Base-by-base conservation (phyloP, 2,329 filamentous ascomycete genomes). In the Microascus cirrosus region DNA sequence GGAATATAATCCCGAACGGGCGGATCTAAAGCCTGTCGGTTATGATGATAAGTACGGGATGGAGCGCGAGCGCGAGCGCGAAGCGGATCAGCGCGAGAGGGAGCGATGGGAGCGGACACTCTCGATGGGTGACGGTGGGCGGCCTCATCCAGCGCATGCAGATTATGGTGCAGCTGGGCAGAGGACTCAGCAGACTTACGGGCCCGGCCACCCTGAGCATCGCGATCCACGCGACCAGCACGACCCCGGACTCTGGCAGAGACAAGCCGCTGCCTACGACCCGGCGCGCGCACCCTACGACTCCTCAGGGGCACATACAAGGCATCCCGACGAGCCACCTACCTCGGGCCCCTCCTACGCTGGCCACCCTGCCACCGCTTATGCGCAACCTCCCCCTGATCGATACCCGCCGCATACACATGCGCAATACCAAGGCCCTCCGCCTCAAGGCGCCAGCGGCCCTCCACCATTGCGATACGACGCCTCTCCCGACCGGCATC, bases 1-100 rank as follows among this genome's bases (percentile, higher is more conserved):
- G 54, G 80, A 83, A 57, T 83, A 82, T 64, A 79, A 80, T 60
- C 73, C 74, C 0, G 81, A 84, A 53, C 73, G 77, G 56, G 70
- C 73, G 13, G 70, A 73, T 2, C 63, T 75, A 15, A 75, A 79
- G 54, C 66, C 70, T 3, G 69, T 69, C 56, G 66, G 68, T 2
- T 82, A 78, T 62, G 81, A 85, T 59, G 80, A 83, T 22, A 76
- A 79, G 51, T 82, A 75, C 58, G 72, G 77, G 58, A 68, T 72
- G 15, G 78, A 80, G 54, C 71, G 75, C 15, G 78, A 80, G 54
- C 71, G 75, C 32, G 71, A 74, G 57, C 68, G 72, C 18, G 77
- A 77, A 52, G 68, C 69, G 56, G 75, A 79, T 45, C 66, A 72
- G 51, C 67, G 74, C 8, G 74, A 77, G 54, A 66, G 74, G 10